A percentile compares a stretch with the other conserved stretches of the same genome.
These are phyloP conservation scores for Glycyrrhiza uralensis DNA, from an alignment of 306 rosid genomes.

Conservation along the genomic window DNA sequence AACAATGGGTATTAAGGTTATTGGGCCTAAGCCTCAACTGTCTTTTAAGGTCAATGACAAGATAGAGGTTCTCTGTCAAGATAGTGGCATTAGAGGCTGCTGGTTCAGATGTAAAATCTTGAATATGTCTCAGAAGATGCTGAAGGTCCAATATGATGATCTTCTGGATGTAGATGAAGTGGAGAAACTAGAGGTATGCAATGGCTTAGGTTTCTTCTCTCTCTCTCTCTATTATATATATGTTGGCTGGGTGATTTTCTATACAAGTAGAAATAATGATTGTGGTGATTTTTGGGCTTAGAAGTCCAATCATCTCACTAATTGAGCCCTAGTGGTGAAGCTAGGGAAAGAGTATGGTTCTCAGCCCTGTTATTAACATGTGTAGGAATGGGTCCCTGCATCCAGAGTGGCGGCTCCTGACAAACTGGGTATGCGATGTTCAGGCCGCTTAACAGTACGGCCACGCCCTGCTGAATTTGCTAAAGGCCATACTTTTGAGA, in stretches of 20 bases:
- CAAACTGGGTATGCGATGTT: constrained; percentile 63
- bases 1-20: constrained; percentile 36
- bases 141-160: constrained; percentile 68
- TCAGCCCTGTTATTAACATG: constrained; percentile 20
- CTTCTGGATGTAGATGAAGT: constrained; percentile 52
- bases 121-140: constrained; percentile 40
- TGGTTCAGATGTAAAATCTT: constrained; percentile 81
- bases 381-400: constrained; percentile 81
- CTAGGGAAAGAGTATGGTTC: constrained; percentile 12
- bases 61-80: constrained; percentile 74
- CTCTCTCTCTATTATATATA: neutral
- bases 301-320: neutral
- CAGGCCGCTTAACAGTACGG: constrained; percentile 67
- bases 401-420: constrained; percentile 64
- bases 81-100: constrained; percentile 87
- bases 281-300: neutral
- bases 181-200: constrained; percentile 58
- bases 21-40: constrained; percentile 33
- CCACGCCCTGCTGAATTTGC: constrained; percentile 50
- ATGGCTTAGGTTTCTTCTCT: constrained; percentile 11
- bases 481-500: constrained; percentile 31
- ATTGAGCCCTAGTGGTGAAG: neutral
- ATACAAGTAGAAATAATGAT: neutral
- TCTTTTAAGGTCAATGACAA: constrained; percentile 52
- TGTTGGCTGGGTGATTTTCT: neutral